phyloP scores from a whole-genome alignment of 306 rosid species.

The Elaeagnus macrophylla region DNA sequence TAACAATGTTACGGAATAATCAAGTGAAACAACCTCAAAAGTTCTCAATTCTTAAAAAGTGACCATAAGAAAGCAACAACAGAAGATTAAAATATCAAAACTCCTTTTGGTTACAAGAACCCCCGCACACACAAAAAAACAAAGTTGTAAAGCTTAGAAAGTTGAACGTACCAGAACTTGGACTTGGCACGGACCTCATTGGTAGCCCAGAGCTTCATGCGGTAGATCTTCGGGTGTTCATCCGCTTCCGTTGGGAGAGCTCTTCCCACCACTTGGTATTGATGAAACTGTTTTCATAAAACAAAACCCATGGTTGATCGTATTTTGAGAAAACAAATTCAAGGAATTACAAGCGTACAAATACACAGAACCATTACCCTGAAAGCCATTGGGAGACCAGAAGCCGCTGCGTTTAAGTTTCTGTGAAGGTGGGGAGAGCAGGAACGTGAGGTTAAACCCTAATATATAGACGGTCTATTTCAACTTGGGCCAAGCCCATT shows the following conservation, averaged over 20 bases:
- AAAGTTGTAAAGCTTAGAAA: background rate
- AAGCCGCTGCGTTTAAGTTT: too few species aligned
- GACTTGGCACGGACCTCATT: slow-evolving; percentile 96
- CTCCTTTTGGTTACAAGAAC: background rate
- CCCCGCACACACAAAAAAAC: background rate
- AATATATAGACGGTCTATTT: too few species aligned
- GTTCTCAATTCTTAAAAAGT: too few species aligned
- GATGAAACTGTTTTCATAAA: slow-evolving; percentile 54
- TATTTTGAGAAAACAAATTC: background rate
- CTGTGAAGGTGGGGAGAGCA: too few species aligned
- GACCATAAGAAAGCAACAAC: too few species aligned
- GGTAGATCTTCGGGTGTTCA: slow-evolving; percentile 71
- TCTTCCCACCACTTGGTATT: slow-evolving; percentile 89
- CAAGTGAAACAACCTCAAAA: too few species aligned
- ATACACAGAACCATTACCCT: background rate
- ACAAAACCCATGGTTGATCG: background rate
- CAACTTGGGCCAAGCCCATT: too few species aligned
- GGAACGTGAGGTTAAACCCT: too few species aligned
- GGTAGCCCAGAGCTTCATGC: slow-evolving; percentile 96
- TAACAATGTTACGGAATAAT: too few species aligned
- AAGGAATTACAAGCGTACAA: background rate
- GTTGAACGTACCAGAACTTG: slow-evolving; percentile 56
- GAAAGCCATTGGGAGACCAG: too few species aligned
- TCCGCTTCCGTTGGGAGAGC: slow-evolving; percentile 73
- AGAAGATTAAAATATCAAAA: too few species aligned